A percentile compares a stretch with the other conserved stretches of the same genome.
Evolutionary conservation across 2,329 filamentous ascomycete species (phyloP).

Genomic region (Cladosporium sp.): DNA sequence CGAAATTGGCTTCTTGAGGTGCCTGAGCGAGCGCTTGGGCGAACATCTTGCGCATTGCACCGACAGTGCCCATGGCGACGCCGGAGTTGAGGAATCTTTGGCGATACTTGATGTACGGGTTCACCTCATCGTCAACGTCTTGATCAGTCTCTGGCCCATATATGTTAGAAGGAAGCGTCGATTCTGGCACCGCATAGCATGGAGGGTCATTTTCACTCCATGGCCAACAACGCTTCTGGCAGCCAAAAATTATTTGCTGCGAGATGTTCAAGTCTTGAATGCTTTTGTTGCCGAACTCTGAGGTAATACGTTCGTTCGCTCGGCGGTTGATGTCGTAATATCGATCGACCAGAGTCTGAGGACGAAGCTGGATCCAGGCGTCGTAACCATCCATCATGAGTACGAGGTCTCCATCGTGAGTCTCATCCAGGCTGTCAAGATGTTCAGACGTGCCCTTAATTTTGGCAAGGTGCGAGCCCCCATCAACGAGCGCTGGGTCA

Average conservation of each 20-base stretch:
- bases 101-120: constrained; percentile 35
- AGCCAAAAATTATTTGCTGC: constrained; percentile 53
- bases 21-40: constrained; percentile 30
- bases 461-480: constrained; percentile 22
- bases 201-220: constrained; percentile 40
- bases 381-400: constrained; percentile 34
- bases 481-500: constrained; percentile 12
- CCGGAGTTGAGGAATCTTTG: constrained; percentile 38
- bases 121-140: constrained; percentile 38
- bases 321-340: constrained; percentile 49
- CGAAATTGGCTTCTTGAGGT: constrained; percentile 20
- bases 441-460: constrained; percentile 19
- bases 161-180: constrained; percentile 45
- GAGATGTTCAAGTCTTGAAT: constrained; percentile 34
- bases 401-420: constrained; percentile 20
- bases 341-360: constrained; percentile 56
- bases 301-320: constrained; percentile 43
- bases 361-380: constrained; percentile 60
- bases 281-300: not conserved
- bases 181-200: constrained; percentile 51
- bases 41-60: constrained; percentile 26
- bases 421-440: constrained; percentile 14
- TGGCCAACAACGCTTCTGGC: constrained; percentile 50
- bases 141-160: constrained; percentile 45
- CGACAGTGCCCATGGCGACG: constrained; percentile 21